A percentile compares a stretch with the other conserved stretches of the same genome.
These are phyloP conservation scores for Psophocarpus tetragonolobus DNA, from an alignment of 306 rosid species.

Conservation along the genomic window DNA sequence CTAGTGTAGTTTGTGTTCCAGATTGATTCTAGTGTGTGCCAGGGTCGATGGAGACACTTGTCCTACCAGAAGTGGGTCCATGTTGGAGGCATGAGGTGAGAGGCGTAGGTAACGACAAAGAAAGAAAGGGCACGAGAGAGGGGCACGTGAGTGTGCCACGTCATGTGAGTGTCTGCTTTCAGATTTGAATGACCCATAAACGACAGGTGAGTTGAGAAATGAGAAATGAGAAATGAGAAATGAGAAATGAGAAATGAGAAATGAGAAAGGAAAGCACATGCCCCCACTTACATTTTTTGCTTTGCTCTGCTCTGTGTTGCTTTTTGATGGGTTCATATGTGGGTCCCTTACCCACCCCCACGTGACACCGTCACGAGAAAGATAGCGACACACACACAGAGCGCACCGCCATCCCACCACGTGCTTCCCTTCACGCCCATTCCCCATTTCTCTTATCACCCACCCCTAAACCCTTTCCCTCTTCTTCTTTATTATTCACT, in stretches of 20 bases:
- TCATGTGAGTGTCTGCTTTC: conserved; percentile 51
- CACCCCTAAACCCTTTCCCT: too few species aligned
- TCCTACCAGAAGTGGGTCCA: conserved; percentile 41
- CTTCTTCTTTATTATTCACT: too few species aligned
- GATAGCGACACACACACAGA: conserved; percentile 36
- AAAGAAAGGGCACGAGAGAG: conserved; percentile 24
- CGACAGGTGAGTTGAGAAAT: conserved; percentile 72
- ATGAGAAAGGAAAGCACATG: conserved; percentile 59
- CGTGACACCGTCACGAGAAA: conserved; percentile 90
- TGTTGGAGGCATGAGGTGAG: conserved; percentile 25
- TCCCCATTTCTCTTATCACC: too few species aligned
- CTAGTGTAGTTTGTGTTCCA: background rate
- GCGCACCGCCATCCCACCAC: conserved; percentile 45
- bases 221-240: too few species aligned
- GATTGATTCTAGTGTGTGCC: conserved; percentile 20
- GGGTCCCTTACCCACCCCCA: conserved; percentile 63
- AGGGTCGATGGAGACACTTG: conserved; percentile 50
- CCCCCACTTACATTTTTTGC: conserved; percentile 55
- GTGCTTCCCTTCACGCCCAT: conserved; percentile 6
- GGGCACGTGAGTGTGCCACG: conserved; percentile 68
- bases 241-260: too few species aligned
- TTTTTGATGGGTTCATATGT: conserved; percentile 28
- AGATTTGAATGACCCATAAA: conserved; percentile 60
- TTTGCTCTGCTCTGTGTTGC: background rate
- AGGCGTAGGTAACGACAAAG: conserved; percentile 35